A percentile compares a stretch with the other conserved stretches of the same genome.
Conservation (phyloP, 805 yeast genomes). For the Candida coleopterorum region DNA sequence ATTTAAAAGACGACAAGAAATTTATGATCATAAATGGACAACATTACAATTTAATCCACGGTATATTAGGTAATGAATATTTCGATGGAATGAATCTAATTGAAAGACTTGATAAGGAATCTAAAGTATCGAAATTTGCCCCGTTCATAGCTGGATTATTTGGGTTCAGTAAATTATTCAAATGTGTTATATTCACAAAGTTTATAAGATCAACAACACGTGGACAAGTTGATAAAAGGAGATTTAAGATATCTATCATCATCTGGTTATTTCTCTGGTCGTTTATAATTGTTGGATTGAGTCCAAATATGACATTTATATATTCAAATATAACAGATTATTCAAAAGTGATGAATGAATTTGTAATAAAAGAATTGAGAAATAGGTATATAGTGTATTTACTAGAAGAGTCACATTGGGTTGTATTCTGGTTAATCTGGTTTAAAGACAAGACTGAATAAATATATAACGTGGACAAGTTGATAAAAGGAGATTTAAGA, state of each 20-base stretch:
- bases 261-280: constrained; percentile 4
- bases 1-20: constrained; percentile 1
- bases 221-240: neutral
- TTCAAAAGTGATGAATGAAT: neutral
- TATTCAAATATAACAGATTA: constrained; percentile 1
- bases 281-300: constrained; percentile 1
- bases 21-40: neutral
- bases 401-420: constrained; percentile 5
- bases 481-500: neutral
- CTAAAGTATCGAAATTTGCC: neutral
- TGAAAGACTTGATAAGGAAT: neutral
- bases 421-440: constrained; percentile 5
- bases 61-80: constrained; percentile 1
- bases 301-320: too few species aligned
- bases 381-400: neutral
- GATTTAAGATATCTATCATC: neutral
- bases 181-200: neutral
- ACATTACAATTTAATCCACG: neutral
- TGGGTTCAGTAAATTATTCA: constrained; percentile 1
- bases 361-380: neutral
- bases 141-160: constrained; percentile 2
- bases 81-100: neutral
- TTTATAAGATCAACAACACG: constrained; percentile 1
- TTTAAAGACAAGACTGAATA: neutral
- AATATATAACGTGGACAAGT: neutral